A percentile compares a stretch with the other conserved stretches of the same genome.
Conservation (phyloP, 2,329 filamentous ascomycete species). For the Orbilia javanica region DNA sequence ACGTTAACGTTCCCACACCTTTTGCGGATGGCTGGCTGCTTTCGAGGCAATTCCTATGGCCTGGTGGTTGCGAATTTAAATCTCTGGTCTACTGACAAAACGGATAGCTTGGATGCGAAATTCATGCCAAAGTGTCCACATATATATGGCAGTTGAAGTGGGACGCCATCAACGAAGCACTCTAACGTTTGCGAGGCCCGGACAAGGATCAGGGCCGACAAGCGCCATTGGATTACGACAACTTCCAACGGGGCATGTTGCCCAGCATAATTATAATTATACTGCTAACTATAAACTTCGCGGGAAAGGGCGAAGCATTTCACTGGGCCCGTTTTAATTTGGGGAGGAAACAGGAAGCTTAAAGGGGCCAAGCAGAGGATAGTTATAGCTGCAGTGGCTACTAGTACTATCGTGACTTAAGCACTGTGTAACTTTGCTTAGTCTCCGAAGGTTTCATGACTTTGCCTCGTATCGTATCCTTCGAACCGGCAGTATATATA, state of each 20-base stretch:
- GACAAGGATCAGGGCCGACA: constrained; percentile 2
- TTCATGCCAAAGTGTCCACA: constrained; percentile 49
- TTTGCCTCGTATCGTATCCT: not conserved
- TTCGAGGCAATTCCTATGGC: constrained; percentile 40
- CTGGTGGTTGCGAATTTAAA: no score
- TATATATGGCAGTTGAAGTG: constrained; percentile 1
- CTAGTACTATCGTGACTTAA: not conserved
- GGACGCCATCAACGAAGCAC: not conserved
- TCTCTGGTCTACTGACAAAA: not conserved
- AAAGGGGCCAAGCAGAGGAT: not conserved
- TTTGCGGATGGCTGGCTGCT: constrained; percentile 23
- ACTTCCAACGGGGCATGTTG: constrained; percentile 13
- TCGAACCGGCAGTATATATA: no score
- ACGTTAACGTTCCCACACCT: not conserved
- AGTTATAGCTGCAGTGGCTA: not conserved
- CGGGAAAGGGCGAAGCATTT: constrained; percentile 4
- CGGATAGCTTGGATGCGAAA: constrained; percentile 8
- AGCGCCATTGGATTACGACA: constrained; percentile 38
- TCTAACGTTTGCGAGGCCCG: not conserved
- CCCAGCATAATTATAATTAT: constrained; percentile 21
- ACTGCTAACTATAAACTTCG: not conserved
- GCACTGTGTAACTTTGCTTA: constrained; percentile 4
- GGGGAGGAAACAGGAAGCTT: not conserved
- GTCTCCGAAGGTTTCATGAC: not conserved
- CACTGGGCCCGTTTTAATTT: not conserved